phyloP scores from a whole-genome alignment of 2,329 filamentous ascomycete species.

The Cercospora sp. region DNA sequence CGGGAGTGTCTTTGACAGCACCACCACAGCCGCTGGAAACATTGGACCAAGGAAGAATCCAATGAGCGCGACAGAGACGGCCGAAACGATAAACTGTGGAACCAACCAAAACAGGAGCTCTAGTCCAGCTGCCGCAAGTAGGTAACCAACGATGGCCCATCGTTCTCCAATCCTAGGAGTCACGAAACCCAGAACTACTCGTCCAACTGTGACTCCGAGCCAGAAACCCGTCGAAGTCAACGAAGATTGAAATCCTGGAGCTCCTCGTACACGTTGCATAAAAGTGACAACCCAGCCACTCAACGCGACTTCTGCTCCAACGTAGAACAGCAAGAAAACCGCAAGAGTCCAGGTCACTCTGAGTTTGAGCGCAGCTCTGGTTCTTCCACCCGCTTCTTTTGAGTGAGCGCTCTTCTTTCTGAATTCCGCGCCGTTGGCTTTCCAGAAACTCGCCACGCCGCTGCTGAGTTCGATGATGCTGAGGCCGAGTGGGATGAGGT shows the following conservation, averaged over 20 bases:
- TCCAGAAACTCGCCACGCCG: neutral
- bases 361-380: neutral
- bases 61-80: neutral
- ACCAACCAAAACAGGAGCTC: neutral
- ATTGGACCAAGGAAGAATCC: neutral
- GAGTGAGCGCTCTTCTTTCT: neutral
- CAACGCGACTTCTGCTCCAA: neutral
- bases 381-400: neutral
- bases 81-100: neutral
- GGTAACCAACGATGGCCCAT: neutral
- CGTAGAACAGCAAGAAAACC: neutral
- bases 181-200: neutral
- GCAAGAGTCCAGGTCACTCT: neutral
- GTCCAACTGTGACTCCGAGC: neutral
- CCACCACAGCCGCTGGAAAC: constrained; percentile 18
- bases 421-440: neutral
- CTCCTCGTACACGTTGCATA: neutral
- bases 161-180: neutral
- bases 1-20: constrained; percentile 26
- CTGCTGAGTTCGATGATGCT: neutral
- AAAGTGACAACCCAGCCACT: neutral
- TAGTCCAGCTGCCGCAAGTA: neutral
- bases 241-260: neutral
- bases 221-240: neutral
- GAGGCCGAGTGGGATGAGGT: neutral